These are phyloP conservation scores for Sphaerostilbella broomeana DNA, from an alignment of 2,329 filamentous ascomycete species.

Conservation along the genomic window DNA sequence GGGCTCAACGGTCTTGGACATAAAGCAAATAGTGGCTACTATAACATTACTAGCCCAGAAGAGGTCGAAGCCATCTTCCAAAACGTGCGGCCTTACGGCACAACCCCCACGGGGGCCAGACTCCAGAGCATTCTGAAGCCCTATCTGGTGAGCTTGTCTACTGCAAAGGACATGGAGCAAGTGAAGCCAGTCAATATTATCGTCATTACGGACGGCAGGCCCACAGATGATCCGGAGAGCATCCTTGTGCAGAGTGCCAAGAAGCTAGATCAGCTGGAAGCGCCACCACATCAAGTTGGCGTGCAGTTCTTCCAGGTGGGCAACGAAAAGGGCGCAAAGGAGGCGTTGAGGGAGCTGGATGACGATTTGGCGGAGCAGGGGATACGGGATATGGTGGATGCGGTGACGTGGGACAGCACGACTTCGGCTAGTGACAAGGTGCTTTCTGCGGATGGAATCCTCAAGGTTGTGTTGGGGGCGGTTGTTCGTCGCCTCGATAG, in stretches of 20 bases:
- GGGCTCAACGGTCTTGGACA: slow-evolving; percentile 28
- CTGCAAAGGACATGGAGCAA: slow-evolving; percentile 34
- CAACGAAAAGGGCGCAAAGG: slow-evolving; percentile 56
- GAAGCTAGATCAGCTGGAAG: slow-evolving; percentile 62
- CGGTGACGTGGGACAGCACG: slow-evolving; percentile 62
- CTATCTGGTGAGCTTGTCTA: slow-evolving; percentile 49
- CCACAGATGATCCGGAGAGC: slow-evolving; percentile 70
- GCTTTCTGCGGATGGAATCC: slow-evolving; percentile 62
- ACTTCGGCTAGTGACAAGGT: slow-evolving; percentile 30
- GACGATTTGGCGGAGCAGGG: slow-evolving; percentile 54
- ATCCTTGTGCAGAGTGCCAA: slow-evolving; percentile 61
- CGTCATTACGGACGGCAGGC: slow-evolving; percentile 81
- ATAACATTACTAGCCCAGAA: slow-evolving; percentile 51
- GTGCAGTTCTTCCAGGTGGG: slow-evolving; percentile 97
- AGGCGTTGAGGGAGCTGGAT: slow-evolving; percentile 66
- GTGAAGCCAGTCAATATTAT: slow-evolving; percentile 85
- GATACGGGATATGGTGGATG: slow-evolving; percentile 86
- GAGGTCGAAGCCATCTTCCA: slow-evolving; percentile 65
- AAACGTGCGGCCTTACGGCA: slow-evolving; percentile 55
- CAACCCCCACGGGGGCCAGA: slow-evolving; percentile 68
- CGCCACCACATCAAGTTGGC: slow-evolving; percentile 75
- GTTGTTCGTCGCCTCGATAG: slow-evolving; percentile 50
- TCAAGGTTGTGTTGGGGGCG: slow-evolving; percentile 77
- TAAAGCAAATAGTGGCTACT: slow-evolving; percentile 49
- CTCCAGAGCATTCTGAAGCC: slow-evolving; percentile 65